A percentile compares a stretch with the other conserved stretches of the same genome.
phyloP scores from a whole-genome alignment of 164 flowering plant species.

The Aristolochia contorta region DNA sequence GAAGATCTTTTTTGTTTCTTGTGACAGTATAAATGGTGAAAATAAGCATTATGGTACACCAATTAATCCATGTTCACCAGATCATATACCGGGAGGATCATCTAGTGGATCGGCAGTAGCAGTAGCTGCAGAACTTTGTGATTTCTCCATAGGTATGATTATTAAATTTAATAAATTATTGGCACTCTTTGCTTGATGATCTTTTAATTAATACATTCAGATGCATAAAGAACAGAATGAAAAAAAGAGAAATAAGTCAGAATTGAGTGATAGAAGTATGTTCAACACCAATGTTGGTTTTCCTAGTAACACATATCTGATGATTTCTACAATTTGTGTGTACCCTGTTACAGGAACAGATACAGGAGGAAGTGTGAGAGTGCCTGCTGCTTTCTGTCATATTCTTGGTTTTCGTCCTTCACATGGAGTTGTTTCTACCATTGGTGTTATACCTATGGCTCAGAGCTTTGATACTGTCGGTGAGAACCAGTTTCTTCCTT shows the following conservation, averaged over 20 bases:
- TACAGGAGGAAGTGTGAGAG: slow-evolving; percentile 89
- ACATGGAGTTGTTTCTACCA: slow-evolving; percentile 55
- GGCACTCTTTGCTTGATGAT: too few species aligned
- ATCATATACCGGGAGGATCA: slow-evolving; percentile 90
- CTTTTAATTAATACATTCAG: too few species aligned
- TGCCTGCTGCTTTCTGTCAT: slow-evolving; percentile 86
- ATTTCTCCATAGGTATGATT: slow-evolving; percentile 66
- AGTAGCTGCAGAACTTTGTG: slow-evolving; percentile 71
- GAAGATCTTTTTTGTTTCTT: too few species aligned
- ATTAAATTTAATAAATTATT: background rate
- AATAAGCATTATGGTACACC: slow-evolving; percentile 90
- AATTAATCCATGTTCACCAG: slow-evolving; percentile 66
- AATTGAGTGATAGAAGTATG: background rate
- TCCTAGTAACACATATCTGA: too few species aligned
- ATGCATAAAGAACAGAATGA: background rate
- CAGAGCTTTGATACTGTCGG: slow-evolving; percentile 96
- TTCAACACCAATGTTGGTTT: background rate
- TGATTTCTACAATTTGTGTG: too few species aligned
- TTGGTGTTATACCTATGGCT: slow-evolving; percentile 81
- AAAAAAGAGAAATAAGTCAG: background rate
- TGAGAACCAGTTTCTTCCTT: slow-evolving; percentile 21
- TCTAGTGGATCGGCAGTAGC: slow-evolving; percentile 98
- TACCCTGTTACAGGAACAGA: slow-evolving; percentile 57
- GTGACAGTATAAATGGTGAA: slow-evolving; percentile 78
- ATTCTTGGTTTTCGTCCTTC: slow-evolving; percentile 89